A percentile compares a stretch with the other conserved stretches of the same genome.
These are phyloP conservation scores for Calycina herbarum DNA, from an alignment of 2,329 filamentous ascomycete genomes.

Conservation along the genomic window DNA sequence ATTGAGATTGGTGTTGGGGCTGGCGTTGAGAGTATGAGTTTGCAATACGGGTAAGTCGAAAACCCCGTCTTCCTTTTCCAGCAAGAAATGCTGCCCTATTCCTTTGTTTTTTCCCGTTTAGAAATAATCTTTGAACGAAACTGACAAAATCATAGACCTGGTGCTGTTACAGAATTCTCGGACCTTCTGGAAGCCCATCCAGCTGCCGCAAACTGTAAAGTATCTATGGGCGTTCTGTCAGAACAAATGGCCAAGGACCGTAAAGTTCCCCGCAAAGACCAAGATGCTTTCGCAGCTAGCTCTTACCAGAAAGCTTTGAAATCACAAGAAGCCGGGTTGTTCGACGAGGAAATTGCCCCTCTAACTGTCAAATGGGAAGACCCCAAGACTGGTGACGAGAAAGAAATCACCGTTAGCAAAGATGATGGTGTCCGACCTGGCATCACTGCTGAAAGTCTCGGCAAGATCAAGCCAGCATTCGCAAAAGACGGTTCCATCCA, in stretches of 20 bases:
- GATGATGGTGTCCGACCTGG: conserved; percentile 87
- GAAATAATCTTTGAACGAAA: conserved; percentile 4
- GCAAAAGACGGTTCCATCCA: conserved; percentile 91
- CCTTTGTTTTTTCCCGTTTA: neutral
- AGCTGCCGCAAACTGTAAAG: conserved; percentile 92
- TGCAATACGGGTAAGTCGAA: conserved; percentile 75
- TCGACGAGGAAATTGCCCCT: conserved; percentile 87
- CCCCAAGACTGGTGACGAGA: conserved; percentile 84
- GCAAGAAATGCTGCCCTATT: neutral
- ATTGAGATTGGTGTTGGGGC: conserved; percentile 94
- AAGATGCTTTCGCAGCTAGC: conserved; percentile 91
- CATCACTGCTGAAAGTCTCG: conserved; percentile 84
- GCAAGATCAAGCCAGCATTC: conserved; percentile 88
- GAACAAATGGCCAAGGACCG: conserved; percentile 93
- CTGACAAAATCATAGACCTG: conserved; percentile 53
- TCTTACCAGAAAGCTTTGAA: conserved; percentile 88
- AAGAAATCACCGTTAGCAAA: conserved; percentile 76
- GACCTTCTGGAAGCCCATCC: conserved; percentile 79
- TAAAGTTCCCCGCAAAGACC: conserved; percentile 66
- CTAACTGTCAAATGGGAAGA: conserved; percentile 85
- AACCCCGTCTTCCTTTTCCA: too few species aligned
- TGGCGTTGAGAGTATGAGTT: conserved; percentile 94
- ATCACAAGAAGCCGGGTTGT: conserved; percentile 86
- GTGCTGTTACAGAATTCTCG: conserved; percentile 89
- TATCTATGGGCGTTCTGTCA: conserved; percentile 91